Percentiles rank a stretch among this genome's conserved stretches.
These are phyloP conservation scores for Pleurotus pulmonarius DNA, from an alignment of 768 basidiomycete genomes.

Conservation along the genomic window DNA sequence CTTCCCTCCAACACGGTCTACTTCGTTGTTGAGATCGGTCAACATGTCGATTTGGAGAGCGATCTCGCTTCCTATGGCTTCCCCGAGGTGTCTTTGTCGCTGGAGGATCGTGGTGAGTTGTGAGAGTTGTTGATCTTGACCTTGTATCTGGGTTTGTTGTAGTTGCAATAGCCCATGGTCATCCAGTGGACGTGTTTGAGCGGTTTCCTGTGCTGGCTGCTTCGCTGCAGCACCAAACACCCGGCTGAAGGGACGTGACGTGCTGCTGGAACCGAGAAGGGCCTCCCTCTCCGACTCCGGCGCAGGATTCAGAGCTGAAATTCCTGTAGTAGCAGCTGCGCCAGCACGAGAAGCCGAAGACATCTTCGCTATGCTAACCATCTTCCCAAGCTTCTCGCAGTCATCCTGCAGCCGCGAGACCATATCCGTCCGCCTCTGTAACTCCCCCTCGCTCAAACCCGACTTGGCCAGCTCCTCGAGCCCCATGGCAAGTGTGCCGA, in stretches of 20 bases:
- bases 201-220: slow-evolving; percentile 69
- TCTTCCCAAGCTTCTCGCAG: slow-evolving; percentile 81
- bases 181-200: slow-evolving; percentile 84
- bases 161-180: slow-evolving; percentile 74
- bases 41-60: slow-evolving; percentile 81
- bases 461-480: slow-evolving; percentile 59
- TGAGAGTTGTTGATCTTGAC: slow-evolving; percentile 81
- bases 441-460: slow-evolving; percentile 89
- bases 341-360: slow-evolving; percentile 30
- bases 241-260: slow-evolving; percentile 50
- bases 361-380: slow-evolving; percentile 74
- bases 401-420: slow-evolving; percentile 86
- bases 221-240: slow-evolving; percentile 69
- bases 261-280: slow-evolving; percentile 46
- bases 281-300: slow-evolving; percentile 62
- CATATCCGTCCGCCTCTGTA: slow-evolving; percentile 86
- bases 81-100: slow-evolving; percentile 81
- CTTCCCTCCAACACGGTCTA: slow-evolving; percentile 77
- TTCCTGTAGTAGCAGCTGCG: slow-evolving; percentile 15
- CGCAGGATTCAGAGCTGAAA: slow-evolving; percentile 35
- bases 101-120: slow-evolving; percentile 78
- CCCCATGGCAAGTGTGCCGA: slow-evolving; percentile 67
- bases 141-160: slow-evolving; percentile 76
- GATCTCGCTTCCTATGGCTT: slow-evolving; percentile 84
- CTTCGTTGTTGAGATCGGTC: slow-evolving; percentile 71